These are phyloP conservation scores for Astrothelium subdiscretum DNA, from an alignment of 495 filamentous ascomycete species.

Conservation along the genomic window DNA sequence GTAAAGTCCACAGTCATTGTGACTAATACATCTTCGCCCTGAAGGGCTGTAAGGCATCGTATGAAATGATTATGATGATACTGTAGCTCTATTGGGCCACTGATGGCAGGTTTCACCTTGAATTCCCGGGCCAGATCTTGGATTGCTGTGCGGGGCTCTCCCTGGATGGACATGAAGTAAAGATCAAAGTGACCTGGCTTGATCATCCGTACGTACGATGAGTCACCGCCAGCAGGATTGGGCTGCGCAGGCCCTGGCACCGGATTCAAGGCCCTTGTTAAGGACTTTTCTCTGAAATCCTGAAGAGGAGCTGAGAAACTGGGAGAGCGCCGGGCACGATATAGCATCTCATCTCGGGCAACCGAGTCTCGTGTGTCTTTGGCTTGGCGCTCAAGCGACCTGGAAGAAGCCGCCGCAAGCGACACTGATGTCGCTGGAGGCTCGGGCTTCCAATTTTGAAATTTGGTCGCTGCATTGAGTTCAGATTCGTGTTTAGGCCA, in stretches of 20 bases:
- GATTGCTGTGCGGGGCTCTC: not conserved
- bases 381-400: not conserved
- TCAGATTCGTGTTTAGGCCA: not conserved
- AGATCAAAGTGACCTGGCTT: not conserved
- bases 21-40: not conserved
- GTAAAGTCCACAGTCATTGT: not conserved
- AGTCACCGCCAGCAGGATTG: not conserved
- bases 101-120: not conserved
- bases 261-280: not conserved
- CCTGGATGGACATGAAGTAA: not conserved
- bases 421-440: not conserved
- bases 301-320: not conserved
- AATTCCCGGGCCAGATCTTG: not conserved
- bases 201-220: not conserved
- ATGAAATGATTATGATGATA: not conserved
- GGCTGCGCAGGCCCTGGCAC: not conserved
- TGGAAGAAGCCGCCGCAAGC: not conserved
- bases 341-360: not conserved
- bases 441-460: not conserved
- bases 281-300: not conserved
- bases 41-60: not conserved
- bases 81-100: not conserved
- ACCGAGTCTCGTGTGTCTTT: not conserved
- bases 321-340: not conserved
- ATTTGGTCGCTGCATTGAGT: not conserved